Percentiles rank a stretch among this genome's conserved stretches.
phyloP scores from a whole-genome alignment of 257 asterid genomes.

The Penstemon eatonii region DNA sequence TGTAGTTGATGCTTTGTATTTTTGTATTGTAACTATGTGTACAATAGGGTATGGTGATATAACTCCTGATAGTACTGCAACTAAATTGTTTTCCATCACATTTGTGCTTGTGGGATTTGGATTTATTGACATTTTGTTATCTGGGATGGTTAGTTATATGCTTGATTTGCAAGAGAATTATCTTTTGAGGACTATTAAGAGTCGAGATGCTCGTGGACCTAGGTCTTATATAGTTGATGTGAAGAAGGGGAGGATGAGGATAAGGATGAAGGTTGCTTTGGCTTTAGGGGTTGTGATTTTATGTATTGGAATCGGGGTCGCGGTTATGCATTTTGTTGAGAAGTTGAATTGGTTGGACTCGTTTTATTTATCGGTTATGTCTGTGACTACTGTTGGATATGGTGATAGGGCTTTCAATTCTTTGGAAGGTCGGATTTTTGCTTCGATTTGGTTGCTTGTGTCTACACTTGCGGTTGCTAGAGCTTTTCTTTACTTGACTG shows the following conservation, averaged over 20 bases:
- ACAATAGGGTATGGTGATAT: conserved; percentile 98
- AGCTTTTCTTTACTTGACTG: conserved; percentile 95
- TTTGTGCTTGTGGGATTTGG: conserved; percentile 97
- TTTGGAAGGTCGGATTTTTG: conserved; percentile 77
- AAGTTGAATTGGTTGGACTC: conserved; percentile 73
- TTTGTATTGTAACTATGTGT: conserved; percentile 96
- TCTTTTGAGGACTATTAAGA: conserved; percentile 68
- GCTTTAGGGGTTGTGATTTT: conserved; percentile 89
- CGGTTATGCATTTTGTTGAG: conserved; percentile 82
- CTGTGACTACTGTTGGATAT: conserved; percentile 94
- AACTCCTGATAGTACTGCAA: conserved; percentile 62
- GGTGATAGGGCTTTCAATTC: conserved; percentile 89
- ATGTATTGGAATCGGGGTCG: conserved; percentile 82
- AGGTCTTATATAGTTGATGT: conserved; percentile 76
- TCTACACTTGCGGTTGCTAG: conserved; percentile 97
- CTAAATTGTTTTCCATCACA: conserved; percentile 75
- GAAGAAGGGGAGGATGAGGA: conserved; percentile 98
- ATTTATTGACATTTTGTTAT: conserved; percentile 74
- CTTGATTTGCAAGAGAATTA: conserved; percentile 93
- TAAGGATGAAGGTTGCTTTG: conserved; percentile 83
- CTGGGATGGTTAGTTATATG: conserved; percentile 88
- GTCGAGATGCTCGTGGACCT: conserved; percentile 49
- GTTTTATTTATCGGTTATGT: conserved; percentile 88
- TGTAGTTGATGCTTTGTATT: conserved; percentile 89
- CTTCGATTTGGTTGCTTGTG: conserved; percentile 93